phyloP scores from a whole-genome alignment of 306 rosid genomes.

The Acacia crassicarpa region DNA sequence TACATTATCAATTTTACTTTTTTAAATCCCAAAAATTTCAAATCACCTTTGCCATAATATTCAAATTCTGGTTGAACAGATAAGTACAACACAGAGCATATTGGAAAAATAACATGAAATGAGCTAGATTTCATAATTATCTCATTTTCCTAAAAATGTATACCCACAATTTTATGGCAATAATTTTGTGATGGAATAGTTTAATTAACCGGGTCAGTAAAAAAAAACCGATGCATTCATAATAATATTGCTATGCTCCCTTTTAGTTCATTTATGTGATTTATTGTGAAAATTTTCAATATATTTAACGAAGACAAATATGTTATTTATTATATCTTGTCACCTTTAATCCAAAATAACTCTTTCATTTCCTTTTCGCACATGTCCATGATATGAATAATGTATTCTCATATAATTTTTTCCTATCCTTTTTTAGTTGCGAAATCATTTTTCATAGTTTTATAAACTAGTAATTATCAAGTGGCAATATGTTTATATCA shows the following conservation, averaged over 20 bases:
- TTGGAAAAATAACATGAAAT: not conserved
- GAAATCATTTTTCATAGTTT: not conserved
- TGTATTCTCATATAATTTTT: not conserved
- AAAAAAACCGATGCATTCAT: not conserved
- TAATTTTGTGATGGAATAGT: not conserved
- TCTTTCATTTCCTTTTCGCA: not conserved
- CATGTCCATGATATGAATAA: not conserved
- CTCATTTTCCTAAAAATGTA: not conserved
- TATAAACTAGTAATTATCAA: not conserved
- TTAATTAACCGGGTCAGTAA: not conserved
- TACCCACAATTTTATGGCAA: not conserved
- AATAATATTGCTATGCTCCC: not conserved
- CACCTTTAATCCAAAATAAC: not conserved
- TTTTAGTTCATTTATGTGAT: not conserved
- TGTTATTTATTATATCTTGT: not conserved
- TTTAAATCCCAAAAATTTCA: not conserved
- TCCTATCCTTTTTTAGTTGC: not conserved
- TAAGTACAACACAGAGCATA: not conserved
- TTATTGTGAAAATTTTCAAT: not conserved
- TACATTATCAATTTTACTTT: not conserved
- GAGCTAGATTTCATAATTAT: not conserved
- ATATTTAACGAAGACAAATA: not conserved
- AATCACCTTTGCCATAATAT: not conserved
- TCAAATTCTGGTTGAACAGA: not conserved
- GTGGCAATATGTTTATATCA: too few relatives aligned